Evolutionary conservation across 1,284 basidiomycete genomes (phyloP).

Genomic region (Apiotrichum gamsii): DNA sequence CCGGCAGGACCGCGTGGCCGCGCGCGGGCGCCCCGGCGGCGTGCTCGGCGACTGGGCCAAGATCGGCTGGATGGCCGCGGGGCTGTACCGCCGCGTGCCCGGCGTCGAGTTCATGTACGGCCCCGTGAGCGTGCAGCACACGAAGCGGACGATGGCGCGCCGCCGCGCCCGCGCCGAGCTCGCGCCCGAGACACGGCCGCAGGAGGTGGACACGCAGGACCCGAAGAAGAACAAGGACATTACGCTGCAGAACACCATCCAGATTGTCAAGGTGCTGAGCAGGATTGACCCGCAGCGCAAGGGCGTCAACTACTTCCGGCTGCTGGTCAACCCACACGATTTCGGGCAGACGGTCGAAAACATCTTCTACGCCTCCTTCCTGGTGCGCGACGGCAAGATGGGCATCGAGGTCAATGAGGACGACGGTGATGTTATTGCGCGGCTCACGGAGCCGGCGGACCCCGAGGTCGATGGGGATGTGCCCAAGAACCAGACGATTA

Average conservation of each 20-base stretch:
- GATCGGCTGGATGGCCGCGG: slow-evolving; percentile 47
- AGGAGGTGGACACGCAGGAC: slow-evolving; percentile 20
- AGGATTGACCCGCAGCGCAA: slow-evolving; percentile 21
- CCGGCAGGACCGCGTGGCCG: background rate
- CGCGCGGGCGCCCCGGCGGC: slow-evolving; percentile 2
- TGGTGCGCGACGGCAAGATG: slow-evolving; percentile 50
- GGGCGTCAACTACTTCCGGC: slow-evolving; percentile 47
- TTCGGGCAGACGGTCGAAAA: slow-evolving; percentile 52
- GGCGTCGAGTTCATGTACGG: slow-evolving; percentile 49
- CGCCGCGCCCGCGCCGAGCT: slow-evolving; percentile 5
- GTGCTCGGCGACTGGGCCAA: slow-evolving; percentile 39
- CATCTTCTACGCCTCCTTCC: slow-evolving; percentile 53
- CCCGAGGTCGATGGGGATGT: slow-evolving; percentile 30
- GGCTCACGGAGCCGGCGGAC: slow-evolving; percentile 22
- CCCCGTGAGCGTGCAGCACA: slow-evolving; percentile 26
- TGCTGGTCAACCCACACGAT: slow-evolving; percentile 12
- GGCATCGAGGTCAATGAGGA: slow-evolving; percentile 38
- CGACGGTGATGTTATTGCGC: slow-evolving; percentile 46
- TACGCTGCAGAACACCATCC: slow-evolving; percentile 20
- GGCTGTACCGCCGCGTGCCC: slow-evolving; percentile 37
- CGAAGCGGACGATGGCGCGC: slow-evolving; percentile 3
- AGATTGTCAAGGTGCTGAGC: slow-evolving; percentile 26
- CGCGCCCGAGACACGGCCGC: slow-evolving; percentile 24
- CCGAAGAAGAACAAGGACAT: slow-evolving; percentile 23
- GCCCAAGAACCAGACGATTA: slow-evolving; percentile 49